Evolutionary conservation across 108 stramenopile species (phyloP), one percentile per base, ranked within the genome.

Genomic region (Pseudonitzschia delicatissima): DNA sequence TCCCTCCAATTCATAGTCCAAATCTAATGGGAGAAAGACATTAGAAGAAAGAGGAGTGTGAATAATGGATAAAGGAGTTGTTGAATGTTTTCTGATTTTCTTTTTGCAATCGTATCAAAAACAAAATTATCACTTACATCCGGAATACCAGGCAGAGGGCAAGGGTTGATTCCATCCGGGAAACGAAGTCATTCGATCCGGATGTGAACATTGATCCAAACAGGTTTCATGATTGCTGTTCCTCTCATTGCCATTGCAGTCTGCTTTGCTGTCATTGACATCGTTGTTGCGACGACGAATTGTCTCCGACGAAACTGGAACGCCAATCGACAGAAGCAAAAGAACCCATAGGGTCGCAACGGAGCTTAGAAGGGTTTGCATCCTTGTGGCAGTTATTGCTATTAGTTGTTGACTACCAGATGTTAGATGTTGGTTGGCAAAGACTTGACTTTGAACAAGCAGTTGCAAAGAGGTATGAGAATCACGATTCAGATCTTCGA

Each of bases 141-240:
- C 84, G 17, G 76, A 77, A 64, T 76, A 85, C 84, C 80, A 82
- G 8, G 61, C 53, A 7, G 76, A 69, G 11, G 83, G 83, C 39
- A 84, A 55, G 2, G 77, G 79, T 34, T 69, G 64, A 73, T 79
- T 51, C 50, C 45, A 79, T n/a, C 82, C 82, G 23, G 82, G 82
- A 44, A 83, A 32, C 29, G 25, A 32, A 20, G 47, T 62, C 48
- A 83, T 67, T 11, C 47, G 62, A 68, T 83, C 82, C 23, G 70
- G 59, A 64, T 67, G 67, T 37, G 45, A 31, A 11, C 29, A 33
- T 55, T 55, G 53, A 3, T 31, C n/a, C 31, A 55, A 33, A 28
- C 53, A 55, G 4, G 29, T 23, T 20, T 21, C 17, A n/a, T 33
- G 8, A 34, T 55, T 29, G 53, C 28, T 55, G 29, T 33, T 23